Base-by-base conservation (phyloP, 139 green algal genomes). In the Tetraselmis chui region DNA sequence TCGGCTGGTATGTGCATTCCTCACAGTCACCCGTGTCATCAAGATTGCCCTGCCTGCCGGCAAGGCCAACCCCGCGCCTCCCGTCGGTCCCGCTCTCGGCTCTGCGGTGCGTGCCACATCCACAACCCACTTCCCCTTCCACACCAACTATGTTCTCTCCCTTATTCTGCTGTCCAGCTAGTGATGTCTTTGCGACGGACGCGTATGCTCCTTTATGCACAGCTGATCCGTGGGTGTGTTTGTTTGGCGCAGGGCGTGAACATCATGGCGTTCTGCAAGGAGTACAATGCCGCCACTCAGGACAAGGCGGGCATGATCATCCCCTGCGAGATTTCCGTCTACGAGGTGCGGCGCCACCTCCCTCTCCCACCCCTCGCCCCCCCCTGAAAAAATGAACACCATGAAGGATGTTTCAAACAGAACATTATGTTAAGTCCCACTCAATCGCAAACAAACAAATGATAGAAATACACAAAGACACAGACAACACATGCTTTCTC, bases 221-320 rank as follows among this genome's bases (percentile, higher is more conserved):
- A n/a, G n/a, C n/a, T n/a, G n/a, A n/a, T n/a, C n/a, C n/a, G n/a
- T n/a, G n/a, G n/a, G n/a, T n/a, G n/a, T n/a, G n/a, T n/a, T n/a
- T n/a, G n/a, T n/a, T n/a, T n/a, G 80, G 30, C 78, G 78, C 89
- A 97, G 95, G 97, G 97, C 87, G 96, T 99, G 18, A 99, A 99
- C 91, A 99, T 99, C 88, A 99, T 99, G 97, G 87, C 89, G 23
- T 99, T 99, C 91, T 99, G 97, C 94, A 99, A 99, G 91, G 93
- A 99, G 86, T 99, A 99, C 95, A 99, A 99, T 84, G 97, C 97
- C 24, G 88, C 89, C 29, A 99, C 97, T 28, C 83, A 93, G 67
- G 95, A 99, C 86, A 98, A 98, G 89, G 88, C 92, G 27, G 97
- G 97, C 2, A 95, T 95, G 26, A 89, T 99, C 81, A 98, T 99